Conservation (phyloP, 1,284 basidiomycete genomes). For the Tilletia indica region DNA sequence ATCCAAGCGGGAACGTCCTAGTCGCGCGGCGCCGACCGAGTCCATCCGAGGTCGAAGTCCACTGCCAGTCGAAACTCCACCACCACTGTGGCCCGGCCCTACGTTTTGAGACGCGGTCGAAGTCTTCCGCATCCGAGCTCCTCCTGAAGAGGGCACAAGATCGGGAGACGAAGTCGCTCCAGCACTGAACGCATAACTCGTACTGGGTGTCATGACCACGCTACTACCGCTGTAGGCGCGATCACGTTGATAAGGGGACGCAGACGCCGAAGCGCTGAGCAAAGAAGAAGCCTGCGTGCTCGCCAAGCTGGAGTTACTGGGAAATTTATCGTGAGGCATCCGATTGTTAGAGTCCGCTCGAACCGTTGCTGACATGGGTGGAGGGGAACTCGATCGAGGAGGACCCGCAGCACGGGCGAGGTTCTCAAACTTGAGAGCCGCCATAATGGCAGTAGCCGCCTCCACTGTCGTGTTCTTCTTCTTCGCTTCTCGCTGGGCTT, state of each 20-base stretch:
- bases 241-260: not conserved
- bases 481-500: conserved; percentile 10
- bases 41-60: not conserved
- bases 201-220: not conserved
- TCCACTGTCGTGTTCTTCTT: not conserved
- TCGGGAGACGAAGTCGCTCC: not conserved
- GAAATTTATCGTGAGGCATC: conserved; percentile 6
- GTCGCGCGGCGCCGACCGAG: not conserved
- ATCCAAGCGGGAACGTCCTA: not conserved
- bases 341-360: not conserved
- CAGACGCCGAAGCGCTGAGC: not conserved
- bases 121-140: not conserved
- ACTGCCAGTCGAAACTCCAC: not conserved
- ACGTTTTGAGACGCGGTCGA: not conserved
- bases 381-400: not conserved
- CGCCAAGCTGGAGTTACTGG: conserved; percentile 7
- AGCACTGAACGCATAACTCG: conserved; percentile 7
- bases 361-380: not conserved
- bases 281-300: not conserved
- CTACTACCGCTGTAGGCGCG: conserved; percentile 8
- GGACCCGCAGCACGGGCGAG: not conserved
- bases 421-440: conserved; percentile 12
- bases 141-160: not conserved
- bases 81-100: not conserved
- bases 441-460: conserved; percentile 9